A percentile compares a stretch with the other conserved stretches of the same genome.
Evolutionary conservation across 495 filamentous ascomycete genomes (phyloP).

Genomic region (Terfezia claveryi): DNA sequence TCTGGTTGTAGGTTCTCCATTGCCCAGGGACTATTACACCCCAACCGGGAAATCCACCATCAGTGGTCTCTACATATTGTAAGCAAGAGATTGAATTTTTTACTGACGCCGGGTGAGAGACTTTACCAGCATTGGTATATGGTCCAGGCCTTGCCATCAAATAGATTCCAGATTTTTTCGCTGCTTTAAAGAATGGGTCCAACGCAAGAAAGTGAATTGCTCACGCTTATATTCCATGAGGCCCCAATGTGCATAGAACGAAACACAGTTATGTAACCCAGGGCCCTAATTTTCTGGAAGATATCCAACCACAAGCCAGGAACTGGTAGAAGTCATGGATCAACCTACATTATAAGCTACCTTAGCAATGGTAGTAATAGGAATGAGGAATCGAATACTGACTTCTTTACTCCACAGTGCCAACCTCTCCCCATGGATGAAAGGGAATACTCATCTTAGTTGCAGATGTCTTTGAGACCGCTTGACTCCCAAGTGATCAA

Average conservation of each 20-base stretch:
- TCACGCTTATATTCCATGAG: slow-evolving; percentile 54
- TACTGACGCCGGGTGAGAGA: slow-evolving; percentile 7
- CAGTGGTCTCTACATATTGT: slow-evolving; percentile 20
- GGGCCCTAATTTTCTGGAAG: slow-evolving; percentile 57
- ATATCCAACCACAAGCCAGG: slow-evolving; percentile 49
- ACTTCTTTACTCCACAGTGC: slow-evolving; percentile 25
- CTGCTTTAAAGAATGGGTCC: slow-evolving; percentile 51
- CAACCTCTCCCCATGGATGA: slow-evolving; percentile 46
- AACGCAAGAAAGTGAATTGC: slow-evolving; percentile 45
- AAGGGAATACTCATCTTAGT: slow-evolving; percentile 57
- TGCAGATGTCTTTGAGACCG: slow-evolving; percentile 22
- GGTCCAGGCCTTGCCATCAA: slow-evolving; percentile 50
- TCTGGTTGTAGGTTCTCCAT: slow-evolving; percentile 35
- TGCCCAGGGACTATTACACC: slow-evolving; percentile 38
- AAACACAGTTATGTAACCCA: slow-evolving; percentile 58
- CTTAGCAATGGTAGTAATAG: not conserved
- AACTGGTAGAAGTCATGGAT: slow-evolving; percentile 32
- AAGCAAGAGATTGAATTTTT: not conserved
- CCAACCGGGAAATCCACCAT: slow-evolving; percentile 45
- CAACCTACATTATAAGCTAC: slow-evolving; percentile 17
- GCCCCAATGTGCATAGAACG: slow-evolving; percentile 61
- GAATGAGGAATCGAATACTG: slow-evolving; percentile 18
- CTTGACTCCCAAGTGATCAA: not conserved
- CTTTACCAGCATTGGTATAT: slow-evolving; percentile 46
- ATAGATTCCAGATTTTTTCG: slow-evolving; percentile 46